These are phyloP conservation scores for Maudiozyma serrabonitensis DNA, from an alignment of 805 yeast genomes.

Conservation along the genomic window DNA sequence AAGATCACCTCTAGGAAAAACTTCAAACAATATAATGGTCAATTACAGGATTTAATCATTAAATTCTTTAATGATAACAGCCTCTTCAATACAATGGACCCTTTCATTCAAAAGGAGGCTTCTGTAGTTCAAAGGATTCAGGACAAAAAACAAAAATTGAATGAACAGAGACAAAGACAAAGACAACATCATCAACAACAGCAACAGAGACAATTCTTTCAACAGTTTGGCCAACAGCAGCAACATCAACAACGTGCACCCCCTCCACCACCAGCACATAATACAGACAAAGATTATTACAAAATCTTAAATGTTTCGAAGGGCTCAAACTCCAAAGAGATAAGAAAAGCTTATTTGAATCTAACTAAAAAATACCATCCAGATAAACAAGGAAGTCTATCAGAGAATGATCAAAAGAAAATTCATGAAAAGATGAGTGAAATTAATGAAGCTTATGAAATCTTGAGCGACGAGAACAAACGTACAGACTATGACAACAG, in stretches of 20 bases:
- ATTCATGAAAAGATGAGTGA: slow-evolving; percentile 82
- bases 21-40: slow-evolving; percentile 2
- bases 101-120: slow-evolving; percentile 23
- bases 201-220: slow-evolving; percentile 27
- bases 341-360: slow-evolving; percentile 72
- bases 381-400: slow-evolving; percentile 66
- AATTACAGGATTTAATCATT: slow-evolving; percentile 11
- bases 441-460: slow-evolving; percentile 88
- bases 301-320: slow-evolving; percentile 59
- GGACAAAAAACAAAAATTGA: slow-evolving; percentile 3
- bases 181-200: slow-evolving; percentile 38
- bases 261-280: slow-evolving; percentile 14
- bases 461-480: slow-evolving; percentile 56
- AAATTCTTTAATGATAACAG: slow-evolving; percentile 18
- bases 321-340: slow-evolving; percentile 60
- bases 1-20: slow-evolving; percentile 8
- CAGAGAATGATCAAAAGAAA: slow-evolving; percentile 51
- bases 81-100: slow-evolving; percentile 11
- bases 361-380: slow-evolving; percentile 82
- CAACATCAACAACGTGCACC: slow-evolving; percentile 32
- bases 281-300: slow-evolving; percentile 59
- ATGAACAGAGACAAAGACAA: slow-evolving; percentile 8
- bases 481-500: slow-evolving; percentile 57
- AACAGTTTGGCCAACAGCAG: slow-evolving; percentile 24
- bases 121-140: slow-evolving; percentile 25